Evolutionary conservation across 352 stramenopile genomes (phyloP).

Genomic region (Phytophthora meadii): DNA sequence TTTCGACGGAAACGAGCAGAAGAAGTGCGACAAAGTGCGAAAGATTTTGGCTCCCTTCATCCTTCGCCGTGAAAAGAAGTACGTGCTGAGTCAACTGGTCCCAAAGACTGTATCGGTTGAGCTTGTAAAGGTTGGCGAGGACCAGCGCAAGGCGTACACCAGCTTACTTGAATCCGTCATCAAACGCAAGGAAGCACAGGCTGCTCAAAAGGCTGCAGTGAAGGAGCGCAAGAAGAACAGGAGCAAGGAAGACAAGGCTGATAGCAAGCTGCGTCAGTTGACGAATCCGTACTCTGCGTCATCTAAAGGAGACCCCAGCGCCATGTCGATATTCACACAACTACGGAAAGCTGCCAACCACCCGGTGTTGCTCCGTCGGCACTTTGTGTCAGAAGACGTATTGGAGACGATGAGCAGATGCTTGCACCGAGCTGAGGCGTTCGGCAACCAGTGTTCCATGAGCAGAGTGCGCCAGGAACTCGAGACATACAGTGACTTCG

Average conservation of each 20-base stretch:
- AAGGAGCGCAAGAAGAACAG: constrained; percentile 75
- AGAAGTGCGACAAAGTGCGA: constrained; percentile 86
- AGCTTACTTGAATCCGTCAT: constrained; percentile 70
- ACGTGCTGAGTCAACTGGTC: constrained; percentile 94
- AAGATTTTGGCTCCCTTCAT: constrained; percentile 98
- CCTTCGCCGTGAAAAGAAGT: constrained; percentile 95
- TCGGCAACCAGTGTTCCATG: constrained; percentile 85
- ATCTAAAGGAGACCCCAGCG: constrained; percentile 33
- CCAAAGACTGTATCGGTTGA: constrained; percentile 87
- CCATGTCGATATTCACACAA: constrained; percentile 93
- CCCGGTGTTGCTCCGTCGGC: constrained; percentile 92
- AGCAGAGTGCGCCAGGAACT: constrained; percentile 93
- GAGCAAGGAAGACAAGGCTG: constrained; percentile 45
- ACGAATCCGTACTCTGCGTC: constrained; percentile 37
- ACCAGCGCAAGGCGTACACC: constrained; percentile 91
- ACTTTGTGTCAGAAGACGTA: constrained; percentile 76
- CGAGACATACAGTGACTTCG: constrained; percentile 95
- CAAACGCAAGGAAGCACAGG: constrained; percentile 60
- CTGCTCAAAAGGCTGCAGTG: constrained; percentile 48
- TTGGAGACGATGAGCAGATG: constrained; percentile 84
- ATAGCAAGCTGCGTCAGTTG: constrained; percentile 57
- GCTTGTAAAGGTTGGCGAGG: constrained; percentile 78
- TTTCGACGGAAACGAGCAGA: constrained; percentile 83
- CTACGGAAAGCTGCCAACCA: constrained; percentile 98
- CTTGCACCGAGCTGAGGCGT: constrained; percentile 83